A percentile compares a stretch with the other conserved stretches of the same genome.
Evolutionary conservation across 192 early-diverging fungal species (phyloP).

Genomic region (Rhizophagus sp.): DNA sequence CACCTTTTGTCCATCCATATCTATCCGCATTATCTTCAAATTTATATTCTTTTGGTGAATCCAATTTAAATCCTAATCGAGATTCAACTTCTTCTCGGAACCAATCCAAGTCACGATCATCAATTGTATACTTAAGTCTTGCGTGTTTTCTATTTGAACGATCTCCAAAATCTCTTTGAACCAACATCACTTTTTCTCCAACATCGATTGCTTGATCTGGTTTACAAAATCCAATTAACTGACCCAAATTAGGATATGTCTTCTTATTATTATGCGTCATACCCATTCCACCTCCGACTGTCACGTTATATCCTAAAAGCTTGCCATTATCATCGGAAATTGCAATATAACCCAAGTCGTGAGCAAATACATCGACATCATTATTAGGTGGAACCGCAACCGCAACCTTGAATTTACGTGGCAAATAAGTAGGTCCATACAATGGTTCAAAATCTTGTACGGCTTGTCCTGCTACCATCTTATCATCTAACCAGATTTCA

Average conservation of each 20-base stretch:
- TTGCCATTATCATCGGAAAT: conserved; percentile 72
- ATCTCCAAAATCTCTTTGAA: conserved; percentile 95
- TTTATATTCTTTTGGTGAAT: conserved; percentile 66
- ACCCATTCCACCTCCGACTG: conserved; percentile 97
- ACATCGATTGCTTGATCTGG: conserved; percentile 76
- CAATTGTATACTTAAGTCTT: conserved; percentile 97
- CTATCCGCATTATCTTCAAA: conserved; percentile 92
- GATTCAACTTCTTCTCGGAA: conserved; percentile 84
- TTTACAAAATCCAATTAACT: conserved; percentile 78
- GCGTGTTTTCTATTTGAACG: conserved; percentile 98
- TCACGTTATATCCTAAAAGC: conserved; percentile 90
- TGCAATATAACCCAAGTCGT: conserved; percentile 93
- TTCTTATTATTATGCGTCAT: conserved; percentile 98
- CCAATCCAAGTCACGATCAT: conserved; percentile 92
- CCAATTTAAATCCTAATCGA: conserved; percentile 75
- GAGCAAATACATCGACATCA: conserved; percentile 95
- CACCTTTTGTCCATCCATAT: conserved; percentile 86
- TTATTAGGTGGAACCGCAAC: conserved; percentile 94
- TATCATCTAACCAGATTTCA: conserved; percentile 96
- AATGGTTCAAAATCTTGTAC: conserved; percentile 87
- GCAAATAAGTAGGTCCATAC: conserved; percentile 90
- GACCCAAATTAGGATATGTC: conserved; percentile 88
- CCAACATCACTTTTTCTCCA: conserved; percentile 88
- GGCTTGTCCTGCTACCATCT: conserved; percentile 78
- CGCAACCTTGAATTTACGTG: conserved; percentile 96